Evolutionary conservation across 345 rosid species (phyloP).

Genomic region (Arabidopsis thaliana): TAIR10.1 NC_003074.8:21216001-21216500

Average conservation of each 20-base stretch:
- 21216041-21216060: too few relatives aligned
- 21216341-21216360: slow-evolving; percentile 67
- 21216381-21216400: slow-evolving; percentile 20
- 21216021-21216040: background rate
- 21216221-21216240: slow-evolving; percentile 67
- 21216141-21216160: background rate
- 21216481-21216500: background rate
- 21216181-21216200: background rate
- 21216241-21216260: slow-evolving; percentile 70
- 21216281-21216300: slow-evolving; percentile 75
- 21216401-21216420: slow-evolving; percentile 18
- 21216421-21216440: slow-evolving; percentile 30
- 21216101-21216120: slow-evolving; percentile 17
- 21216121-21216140: too few relatives aligned
- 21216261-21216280: slow-evolving; percentile 78
- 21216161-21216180: background rate
- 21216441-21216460: slow-evolving; percentile 31
- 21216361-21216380: slow-evolving; percentile 56
- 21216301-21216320: slow-evolving; percentile 71
- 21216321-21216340: slow-evolving; percentile 75
- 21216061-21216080: slow-evolving; percentile 1
- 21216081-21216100: background rate
- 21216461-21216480: slow-evolving; percentile 11
- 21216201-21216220: slow-evolving; percentile 72
- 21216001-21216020: slow-evolving; percentile 7